phyloP scores from a whole-genome alignment of 306 rosid genomes.

The Corylus americana region DNA sequence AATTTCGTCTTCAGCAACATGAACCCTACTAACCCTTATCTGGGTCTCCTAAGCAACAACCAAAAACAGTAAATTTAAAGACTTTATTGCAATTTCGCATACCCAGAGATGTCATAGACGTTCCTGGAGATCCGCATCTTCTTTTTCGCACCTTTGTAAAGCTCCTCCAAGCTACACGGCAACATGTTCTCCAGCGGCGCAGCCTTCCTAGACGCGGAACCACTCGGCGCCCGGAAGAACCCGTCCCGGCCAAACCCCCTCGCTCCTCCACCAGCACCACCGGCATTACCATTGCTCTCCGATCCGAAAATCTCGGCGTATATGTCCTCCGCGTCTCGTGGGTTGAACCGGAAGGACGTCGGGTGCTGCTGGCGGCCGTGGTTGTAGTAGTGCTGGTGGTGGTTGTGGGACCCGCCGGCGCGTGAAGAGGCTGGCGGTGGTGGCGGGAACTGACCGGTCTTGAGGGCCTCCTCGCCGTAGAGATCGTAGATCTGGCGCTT shows the following conservation, averaged over 20 bases:
- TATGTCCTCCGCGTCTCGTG: constrained; percentile 73
- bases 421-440: constrained; percentile 37
- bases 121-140: constrained; percentile 89
- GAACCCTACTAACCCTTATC: neutral
- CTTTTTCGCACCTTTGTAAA: constrained; percentile 71
- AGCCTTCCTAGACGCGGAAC: constrained; percentile 52
- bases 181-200: constrained; percentile 60
- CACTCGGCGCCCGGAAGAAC: constrained; percentile 53
- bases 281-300: constrained; percentile 18
- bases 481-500: constrained; percentile 99
- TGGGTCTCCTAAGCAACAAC: neutral
- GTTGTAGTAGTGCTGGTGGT: constrained; percentile 31
- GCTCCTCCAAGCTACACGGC: constrained; percentile 87
- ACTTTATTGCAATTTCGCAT: constrained; percentile 3
- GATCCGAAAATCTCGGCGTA: constrained; percentile 77
- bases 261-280: constrained; percentile 31
- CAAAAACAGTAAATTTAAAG: neutral
- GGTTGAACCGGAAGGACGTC: constrained; percentile 55
- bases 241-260: constrained; percentile 44
- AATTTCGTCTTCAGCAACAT: neutral
- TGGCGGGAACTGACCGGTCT: constrained; percentile 80
- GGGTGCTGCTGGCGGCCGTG: constrained; percentile 43
- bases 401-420: constrained; percentile 30
- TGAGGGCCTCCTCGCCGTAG: constrained; percentile 81
- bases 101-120: constrained; percentile 68